phyloP scores from a whole-genome alignment of 163 green algal genomes.

The Picocystis sp. region DNA sequence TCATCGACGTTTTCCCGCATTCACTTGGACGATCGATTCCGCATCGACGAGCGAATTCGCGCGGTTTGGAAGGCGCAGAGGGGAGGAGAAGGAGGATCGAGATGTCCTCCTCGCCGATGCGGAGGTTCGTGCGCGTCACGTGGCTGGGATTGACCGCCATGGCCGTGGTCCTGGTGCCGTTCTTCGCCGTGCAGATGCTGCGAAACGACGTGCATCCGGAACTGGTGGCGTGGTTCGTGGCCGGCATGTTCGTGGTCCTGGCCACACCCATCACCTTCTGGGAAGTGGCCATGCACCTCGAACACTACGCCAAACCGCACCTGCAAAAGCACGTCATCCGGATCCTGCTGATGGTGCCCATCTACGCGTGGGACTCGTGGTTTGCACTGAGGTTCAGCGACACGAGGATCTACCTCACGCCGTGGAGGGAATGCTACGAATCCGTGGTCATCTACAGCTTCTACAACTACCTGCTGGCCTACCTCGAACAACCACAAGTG shows the following conservation, averaged over 20 bases:
- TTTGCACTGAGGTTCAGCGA: conserved; percentile 63
- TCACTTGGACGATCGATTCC: too few species aligned
- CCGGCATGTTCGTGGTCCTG: conserved; percentile 81
- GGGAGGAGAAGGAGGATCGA: too few species aligned
- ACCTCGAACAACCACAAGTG: conserved; percentile 35
- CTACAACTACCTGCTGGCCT: conserved; percentile 73
- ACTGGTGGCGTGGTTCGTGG: conserved; percentile 67
- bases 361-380: conserved; percentile 68
- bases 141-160: too few species aligned
- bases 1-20: too few species aligned
- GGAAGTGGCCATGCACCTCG: conserved; percentile 83
- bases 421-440: conserved; percentile 17
- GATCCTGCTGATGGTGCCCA: conserved; percentile 84
- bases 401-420: conserved; percentile 8
- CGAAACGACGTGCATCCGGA: conserved; percentile 2
- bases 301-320: conserved; percentile 76
- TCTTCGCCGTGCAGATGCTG: conserved; percentile 8
- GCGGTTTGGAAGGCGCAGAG: too few species aligned
- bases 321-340: conserved; percentile 72
- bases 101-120: too few species aligned
- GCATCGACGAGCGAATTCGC: too few species aligned
- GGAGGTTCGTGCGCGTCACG: too few species aligned
- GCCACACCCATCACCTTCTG: conserved; percentile 75
- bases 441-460: conserved; percentile 92
- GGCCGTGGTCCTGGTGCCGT: background rate